Percentiles rank a stretch among this genome's conserved stretches.
Conservation (phyloP, 1,139 yeast genomes). For the Diutina mesorugosa region DNA sequence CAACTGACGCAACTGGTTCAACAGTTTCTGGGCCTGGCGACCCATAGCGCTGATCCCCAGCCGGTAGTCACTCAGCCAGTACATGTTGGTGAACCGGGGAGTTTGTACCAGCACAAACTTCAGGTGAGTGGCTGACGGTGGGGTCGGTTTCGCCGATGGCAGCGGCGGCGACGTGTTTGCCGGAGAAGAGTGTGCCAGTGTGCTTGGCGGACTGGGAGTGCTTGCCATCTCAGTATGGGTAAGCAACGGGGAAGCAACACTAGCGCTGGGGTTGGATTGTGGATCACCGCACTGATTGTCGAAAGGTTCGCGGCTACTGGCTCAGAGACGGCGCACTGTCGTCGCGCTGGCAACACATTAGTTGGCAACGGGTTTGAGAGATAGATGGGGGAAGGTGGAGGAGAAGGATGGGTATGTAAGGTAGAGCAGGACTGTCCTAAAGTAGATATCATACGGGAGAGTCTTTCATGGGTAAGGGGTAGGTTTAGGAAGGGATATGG, state of each 20-base stretch:
- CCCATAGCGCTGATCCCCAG: constrained; percentile 22
- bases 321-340: background rate
- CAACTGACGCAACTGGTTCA: constrained; percentile 29
- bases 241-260: background rate
- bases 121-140: background rate
- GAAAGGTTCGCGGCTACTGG: background rate
- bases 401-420: background rate
- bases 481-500: background rate
- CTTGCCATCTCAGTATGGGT: background rate
- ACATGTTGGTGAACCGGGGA: constrained; percentile 12
- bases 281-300: background rate
- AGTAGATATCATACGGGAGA: background rate
- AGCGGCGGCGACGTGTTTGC: background rate
- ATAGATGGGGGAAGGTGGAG: background rate
- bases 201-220: background rate
- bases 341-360: background rate
- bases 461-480: background rate
- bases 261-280: background rate
- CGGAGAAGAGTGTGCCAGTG: background rate
- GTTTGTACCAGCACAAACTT: background rate
- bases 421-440: background rate
- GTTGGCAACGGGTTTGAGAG: background rate
- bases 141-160: background rate
- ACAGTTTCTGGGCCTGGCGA: constrained; percentile 19
- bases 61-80: constrained; percentile 33